phyloP scores from a whole-genome alignment of 257 asterid species.

The Prunella vulgaris region DNA sequence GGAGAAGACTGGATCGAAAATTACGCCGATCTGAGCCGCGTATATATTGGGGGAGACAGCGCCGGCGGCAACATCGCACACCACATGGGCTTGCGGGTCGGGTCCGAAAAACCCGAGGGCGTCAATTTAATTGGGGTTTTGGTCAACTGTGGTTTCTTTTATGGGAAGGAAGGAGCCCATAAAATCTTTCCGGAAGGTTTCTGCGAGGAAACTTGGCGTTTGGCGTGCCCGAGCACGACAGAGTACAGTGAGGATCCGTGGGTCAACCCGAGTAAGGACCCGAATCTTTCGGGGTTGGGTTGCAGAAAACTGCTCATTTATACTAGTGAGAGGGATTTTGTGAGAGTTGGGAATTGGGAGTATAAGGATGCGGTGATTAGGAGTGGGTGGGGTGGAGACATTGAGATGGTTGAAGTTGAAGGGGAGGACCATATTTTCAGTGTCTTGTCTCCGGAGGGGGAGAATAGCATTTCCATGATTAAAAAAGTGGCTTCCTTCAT shows the following conservation, averaged over 20 bases:
- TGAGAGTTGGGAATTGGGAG: conserved; percentile 34
- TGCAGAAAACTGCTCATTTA: conserved; percentile 20
- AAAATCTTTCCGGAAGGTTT: background rate
- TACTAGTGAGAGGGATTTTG: conserved; percentile 21
- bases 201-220: background rate
- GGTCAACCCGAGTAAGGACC: conserved; percentile 21
- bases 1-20: conserved; percentile 33
- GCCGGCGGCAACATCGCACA: conserved; percentile 43
- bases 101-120: background rate
- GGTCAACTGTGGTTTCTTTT: conserved; percentile 33
- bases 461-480: conserved; percentile 27
- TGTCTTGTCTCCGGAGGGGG: conserved; percentile 24
- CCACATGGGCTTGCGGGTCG: conserved; percentile 30
- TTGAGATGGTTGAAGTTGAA: conserved; percentile 36
- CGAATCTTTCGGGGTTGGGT: conserved; percentile 11
- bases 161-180: conserved; percentile 18
- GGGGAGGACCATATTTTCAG: conserved; percentile 44
- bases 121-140: conserved; percentile 27
- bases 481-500: conserved; percentile 31
- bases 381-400: conserved; percentile 47
- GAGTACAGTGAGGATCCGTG: conserved; percentile 22
- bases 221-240: background rate
- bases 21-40: conserved; percentile 27
- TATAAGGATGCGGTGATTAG: conserved; percentile 31
- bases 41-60: conserved; percentile 42